Evolutionary conservation across 257 asterid genomes (phyloP).

Genomic region (Phtheirospermum japonicum): DNA sequence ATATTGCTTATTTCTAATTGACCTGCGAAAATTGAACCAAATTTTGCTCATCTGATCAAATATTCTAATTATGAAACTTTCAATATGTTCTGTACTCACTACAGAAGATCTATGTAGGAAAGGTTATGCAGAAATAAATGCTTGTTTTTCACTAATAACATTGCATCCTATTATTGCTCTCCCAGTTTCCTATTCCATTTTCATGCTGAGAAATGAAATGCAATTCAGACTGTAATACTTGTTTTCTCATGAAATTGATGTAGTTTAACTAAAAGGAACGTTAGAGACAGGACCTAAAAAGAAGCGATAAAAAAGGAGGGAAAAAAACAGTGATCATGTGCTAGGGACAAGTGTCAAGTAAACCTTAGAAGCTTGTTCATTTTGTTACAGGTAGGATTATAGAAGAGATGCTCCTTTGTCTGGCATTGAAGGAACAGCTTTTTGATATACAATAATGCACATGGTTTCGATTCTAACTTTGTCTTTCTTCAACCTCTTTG

Average conservation of each 20-base stretch:
- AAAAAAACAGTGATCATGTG: neutral
- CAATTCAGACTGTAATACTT: neutral
- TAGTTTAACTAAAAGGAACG: neutral
- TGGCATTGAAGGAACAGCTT: neutral
- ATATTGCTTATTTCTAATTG: too few relatives aligned
- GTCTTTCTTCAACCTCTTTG: neutral
- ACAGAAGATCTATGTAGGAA: neutral
- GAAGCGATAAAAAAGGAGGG: neutral
- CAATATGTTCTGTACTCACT: slow-evolving; percentile 2
- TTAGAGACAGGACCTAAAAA: neutral
- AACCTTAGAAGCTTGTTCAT: neutral
- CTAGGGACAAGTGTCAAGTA: neutral
- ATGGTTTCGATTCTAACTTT: neutral
- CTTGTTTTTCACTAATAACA: slow-evolving; percentile 1
- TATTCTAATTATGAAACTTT: neutral
- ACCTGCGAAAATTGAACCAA: neutral
- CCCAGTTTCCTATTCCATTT: slow-evolving; percentile 4
- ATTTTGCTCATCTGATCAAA: neutral
- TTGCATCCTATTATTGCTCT: neutral
- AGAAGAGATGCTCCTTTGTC: slow-evolving; percentile 2
- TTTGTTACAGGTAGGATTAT: neutral
- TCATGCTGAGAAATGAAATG: neutral
- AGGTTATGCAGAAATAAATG: neutral
- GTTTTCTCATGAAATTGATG: neutral
- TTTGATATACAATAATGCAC: neutral